phyloP scores from a whole-genome alignment of 208 protist genomes.

The Acanthamoeba castellanii region DNA sequence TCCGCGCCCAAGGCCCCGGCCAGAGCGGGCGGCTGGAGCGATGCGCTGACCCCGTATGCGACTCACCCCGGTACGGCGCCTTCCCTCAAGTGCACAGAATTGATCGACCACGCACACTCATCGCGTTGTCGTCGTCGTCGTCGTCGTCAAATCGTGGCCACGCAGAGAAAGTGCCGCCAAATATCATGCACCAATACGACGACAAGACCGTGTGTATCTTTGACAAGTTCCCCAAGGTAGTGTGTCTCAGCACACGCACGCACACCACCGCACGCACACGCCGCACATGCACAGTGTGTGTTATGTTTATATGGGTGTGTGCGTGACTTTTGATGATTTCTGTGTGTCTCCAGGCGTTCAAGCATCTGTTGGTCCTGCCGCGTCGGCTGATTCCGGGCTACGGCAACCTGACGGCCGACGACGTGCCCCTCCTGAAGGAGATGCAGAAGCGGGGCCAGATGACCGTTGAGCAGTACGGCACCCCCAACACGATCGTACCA shows the following conservation, averaged over 20 bases:
- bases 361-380: slow-evolving; percentile 53
- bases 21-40: slow-evolving; percentile 33
- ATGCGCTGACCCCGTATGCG: not conserved
- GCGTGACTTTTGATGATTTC: too few species aligned
- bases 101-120: too few species aligned
- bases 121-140: not conserved
- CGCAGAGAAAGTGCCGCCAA: not conserved
- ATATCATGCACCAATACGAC: slow-evolving; percentile 38
- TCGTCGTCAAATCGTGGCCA: not conserved
- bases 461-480: slow-evolving; percentile 6
- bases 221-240: slow-evolving; percentile 65
- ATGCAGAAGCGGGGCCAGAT: slow-evolving; percentile 41
- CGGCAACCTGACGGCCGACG: not conserved
- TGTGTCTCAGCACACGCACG: too few species aligned
- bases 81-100: not conserved
- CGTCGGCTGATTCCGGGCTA: not conserved
- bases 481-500: not conserved
- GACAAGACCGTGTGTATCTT: slow-evolving; percentile 47
- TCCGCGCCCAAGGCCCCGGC: not conserved
- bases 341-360: not conserved
- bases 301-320: too few species aligned
- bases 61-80: not conserved
- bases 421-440: slow-evolving; percentile 47
- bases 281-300: too few species aligned
- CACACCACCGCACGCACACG: too few species aligned